Base-by-base conservation (phyloP, 441 rosid species). In the Jatropha multifida region DNA sequence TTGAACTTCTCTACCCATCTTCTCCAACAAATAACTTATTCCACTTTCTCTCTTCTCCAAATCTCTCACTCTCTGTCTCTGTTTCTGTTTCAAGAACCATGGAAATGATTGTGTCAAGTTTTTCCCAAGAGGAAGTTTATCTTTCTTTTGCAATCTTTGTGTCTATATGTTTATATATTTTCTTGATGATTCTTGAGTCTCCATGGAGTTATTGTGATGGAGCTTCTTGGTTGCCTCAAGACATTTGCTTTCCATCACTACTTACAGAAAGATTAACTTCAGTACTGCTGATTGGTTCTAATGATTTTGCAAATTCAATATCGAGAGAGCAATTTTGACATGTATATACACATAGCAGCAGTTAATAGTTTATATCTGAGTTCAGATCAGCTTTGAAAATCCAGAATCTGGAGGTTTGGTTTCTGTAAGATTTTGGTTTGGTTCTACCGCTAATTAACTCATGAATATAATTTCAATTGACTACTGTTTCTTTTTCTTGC, bases 171-270 rank as follows among this genome's bases (percentile, higher is more conserved):
- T 40, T 62, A 9, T 73, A 62, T 73, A 59, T 73, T 46, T 37
- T 73, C 27, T 5, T 73, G 61, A 32, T 37, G 17, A 58, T 73
- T 73, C 23, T 73, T 41, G 76, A 73, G 15, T 73, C 69, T 63
- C 46, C 76, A 18, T 73, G 76, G 68, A 73, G 69, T 40, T 48
- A 63, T n/a, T 48, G 51, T n/a, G 5, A 3, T 49, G 44, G 48
- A 18, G 32, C 27, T 9, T 17, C 69, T 18, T 62, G 42, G 60
- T 38, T 73, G 59, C 49, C 61, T 32, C 65, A 32, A 32, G 65
- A 61, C 17, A 27, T 8, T 32, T 61, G 65, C 65, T 61, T 32
- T 61, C 65, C 65, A 32, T 61, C 65, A 13, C 14, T 54, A 18
- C 59, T 73, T 40, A 6, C 61, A 62, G 68, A 61, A 72, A 72